Base-by-base conservation (phyloP, 768 basidiomycete genomes). In the Mycena leptocephala region DNA sequence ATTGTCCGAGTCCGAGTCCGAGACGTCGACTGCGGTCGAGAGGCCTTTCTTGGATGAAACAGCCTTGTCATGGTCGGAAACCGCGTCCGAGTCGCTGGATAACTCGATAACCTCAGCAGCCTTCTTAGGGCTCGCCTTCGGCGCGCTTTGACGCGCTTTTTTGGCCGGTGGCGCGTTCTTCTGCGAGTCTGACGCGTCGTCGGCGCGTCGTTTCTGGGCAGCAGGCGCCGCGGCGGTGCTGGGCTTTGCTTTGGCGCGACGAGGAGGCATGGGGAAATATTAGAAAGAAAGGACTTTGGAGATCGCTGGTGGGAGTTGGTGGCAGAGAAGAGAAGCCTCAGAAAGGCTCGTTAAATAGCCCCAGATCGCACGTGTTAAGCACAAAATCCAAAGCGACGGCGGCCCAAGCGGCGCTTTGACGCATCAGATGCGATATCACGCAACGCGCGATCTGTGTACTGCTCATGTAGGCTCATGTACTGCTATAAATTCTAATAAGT, bases 91-190 rank as follows among this genome's bases (percentile, higher is more conserved):
- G 48, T 63, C 61, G 61, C 70, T 71, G 26, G 71, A 72, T n/a
- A 72, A 22, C 22, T 72, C 63, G 14, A 72, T 65, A 56, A 72
- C 63, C n/a, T 72, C 71, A 3, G 10, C 59, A 5, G 46, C 13
- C 43, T 53, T 43, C 16, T 32, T 14, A 3, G 35, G 59, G 10
- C 35, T 35, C 2, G 37, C 28, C 35, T 64, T 64, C 22, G 71
- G 39, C 71, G 71, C 62, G 71, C 20, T 53, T 72, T 72, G 62
- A 72, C 71, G 71, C 71, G 71, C 71, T 58, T 72, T 72, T 46
- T 72, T 72, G 53, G 71, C 53, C 35, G 53, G 62, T 43, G 71
- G 71, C 71, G 71, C 71, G 53, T 72, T 33, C 18, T 51, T 46
- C 7, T 13, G 64, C 64, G 64, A 3, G 56, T 39, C 61, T 1